Base-by-base conservation (phyloP, 768 basidiomycete species). In the Leucocoprinus leucothites region DNA sequence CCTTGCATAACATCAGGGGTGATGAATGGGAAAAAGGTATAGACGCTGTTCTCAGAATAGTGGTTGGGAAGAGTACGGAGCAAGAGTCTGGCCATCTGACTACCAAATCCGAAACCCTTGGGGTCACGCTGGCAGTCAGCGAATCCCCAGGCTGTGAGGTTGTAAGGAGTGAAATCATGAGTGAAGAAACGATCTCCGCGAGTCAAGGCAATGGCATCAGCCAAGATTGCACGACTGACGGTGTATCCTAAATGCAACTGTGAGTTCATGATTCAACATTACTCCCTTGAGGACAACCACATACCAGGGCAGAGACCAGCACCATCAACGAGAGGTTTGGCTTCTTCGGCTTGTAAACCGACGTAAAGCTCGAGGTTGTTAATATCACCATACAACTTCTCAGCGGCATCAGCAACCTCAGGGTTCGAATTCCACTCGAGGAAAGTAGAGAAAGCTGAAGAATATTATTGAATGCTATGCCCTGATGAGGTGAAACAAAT, bases 21-120 rank as follows among this genome's bases (percentile, higher is more conserved):
- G 84, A 92, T 85, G 42, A 93, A 75, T n/a, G 91, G 88, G 85
- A 92, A 93, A 82, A 89, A 91, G 3, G 91, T 84, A 65, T 89
- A 93, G 45, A 82, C 71, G 57, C 86, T 89, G 65, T 87, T 83
- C 60, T 81, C 77, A 0, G 79, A 76, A 69, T 78, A 93, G 64
- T 89, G 71, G 47, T 82, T 69, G 1, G 91, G 90, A 1, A 93
- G 77, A 18, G 82, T 83, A 44, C 91, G 87, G 47, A 91, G 72
- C 68, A 93, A 71, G 28, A 93, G 78, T 31, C 85, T 80, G 6
- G 86, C 89, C 38, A 92, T 79, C 11, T 80, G 87, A 67, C 85
- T 86, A 19, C 90, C 90, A 60, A 87, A 88, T 24, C 89, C 89
- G 56, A 82, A 86, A 3, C 79, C 89, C 36, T 74, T 74, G 25